Conservation (phyloP, 495 filamentous ascomycete species). For the Cercophora scortea region DNA sequence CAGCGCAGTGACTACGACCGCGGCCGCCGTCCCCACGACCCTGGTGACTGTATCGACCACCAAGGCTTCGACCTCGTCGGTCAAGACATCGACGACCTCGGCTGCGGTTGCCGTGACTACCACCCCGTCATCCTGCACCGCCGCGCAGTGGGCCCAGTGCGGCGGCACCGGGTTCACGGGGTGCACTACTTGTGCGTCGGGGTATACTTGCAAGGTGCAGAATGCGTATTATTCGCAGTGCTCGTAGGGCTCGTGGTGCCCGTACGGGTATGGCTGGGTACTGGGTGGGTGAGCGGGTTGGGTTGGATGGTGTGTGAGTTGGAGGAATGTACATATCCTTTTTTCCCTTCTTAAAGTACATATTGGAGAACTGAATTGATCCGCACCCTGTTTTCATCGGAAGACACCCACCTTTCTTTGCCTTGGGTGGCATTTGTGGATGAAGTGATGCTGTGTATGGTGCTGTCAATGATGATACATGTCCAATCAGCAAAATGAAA, state of each 20-base stretch:
- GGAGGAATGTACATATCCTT: background rate
- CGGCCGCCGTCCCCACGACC: slow-evolving; percentile 19
- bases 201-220: slow-evolving; percentile 30
- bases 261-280: slow-evolving; percentile 1
- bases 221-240: slow-evolving; percentile 43
- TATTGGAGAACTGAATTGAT: background rate
- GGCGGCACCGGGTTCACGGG: slow-evolving; percentile 43
- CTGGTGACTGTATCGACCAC: slow-evolving; percentile 1
- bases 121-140: slow-evolving; percentile 16
- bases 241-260: slow-evolving; percentile 29
- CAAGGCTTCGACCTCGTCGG: background rate
- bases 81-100: background rate
- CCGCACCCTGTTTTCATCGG: too few relatives aligned
- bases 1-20: slow-evolving; percentile 15
- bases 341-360: background rate
- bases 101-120: background rate
- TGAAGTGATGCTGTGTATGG: too few relatives aligned
- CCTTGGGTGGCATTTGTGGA: too few relatives aligned
- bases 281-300: background rate
- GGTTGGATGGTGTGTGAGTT: background rate
- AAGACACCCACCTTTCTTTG: too few relatives aligned
- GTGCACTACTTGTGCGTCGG: slow-evolving; percentile 34
- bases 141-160: slow-evolving; percentile 39
- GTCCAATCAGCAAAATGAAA: too few relatives aligned
- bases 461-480: too few relatives aligned